Evolutionary conservation across 768 basidiomycete species (phyloP).

Genomic region (Pulveroboletus sp.): DNA sequence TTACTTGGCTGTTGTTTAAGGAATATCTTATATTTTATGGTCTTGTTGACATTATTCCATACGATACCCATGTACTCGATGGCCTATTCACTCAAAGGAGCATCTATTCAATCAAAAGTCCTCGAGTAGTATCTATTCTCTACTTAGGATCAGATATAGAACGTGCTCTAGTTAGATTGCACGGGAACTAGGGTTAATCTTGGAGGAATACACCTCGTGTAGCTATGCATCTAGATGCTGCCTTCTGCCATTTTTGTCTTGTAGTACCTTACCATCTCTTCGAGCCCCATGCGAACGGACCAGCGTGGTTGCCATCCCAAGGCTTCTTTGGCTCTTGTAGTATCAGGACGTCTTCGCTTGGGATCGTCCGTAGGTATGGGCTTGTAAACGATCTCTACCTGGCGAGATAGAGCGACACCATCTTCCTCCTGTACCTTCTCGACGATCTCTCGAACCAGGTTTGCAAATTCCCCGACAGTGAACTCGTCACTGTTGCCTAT

Average conservation of each 20-base stretch:
- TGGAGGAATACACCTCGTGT: background rate
- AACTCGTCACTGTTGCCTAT: slow-evolving; percentile 95
- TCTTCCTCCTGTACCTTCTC: slow-evolving; percentile 89
- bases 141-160: slow-evolving; percentile 17
- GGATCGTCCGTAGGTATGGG: slow-evolving; percentile 91
- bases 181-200: background rate
- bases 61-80: slow-evolving; percentile 11
- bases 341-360: slow-evolving; percentile 90
- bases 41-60: slow-evolving; percentile 8
- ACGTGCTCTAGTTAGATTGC: slow-evolving; percentile 1
- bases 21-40: slow-evolving; percentile 12
- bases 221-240: slow-evolving; percentile 44
- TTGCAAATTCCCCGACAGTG: slow-evolving; percentile 91
- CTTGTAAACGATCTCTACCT: slow-evolving; percentile 68
- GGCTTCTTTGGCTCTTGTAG: slow-evolving; percentile 77
- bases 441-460: slow-evolving; percentile 87
- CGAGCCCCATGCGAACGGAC: slow-evolving; percentile 88
- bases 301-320: slow-evolving; percentile 91
- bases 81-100: background rate
- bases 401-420: slow-evolving; percentile 45
- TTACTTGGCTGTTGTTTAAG: slow-evolving; percentile 5
- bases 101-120: slow-evolving; percentile 9
- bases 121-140: slow-evolving; percentile 1
- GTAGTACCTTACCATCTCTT: slow-evolving; percentile 94
- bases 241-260: slow-evolving; percentile 86